Percentiles rank a stretch among this genome's conserved stretches.
Conservation (phyloP, 2,329 filamentous ascomycete species). For the Trichoderma sp. region DNA sequence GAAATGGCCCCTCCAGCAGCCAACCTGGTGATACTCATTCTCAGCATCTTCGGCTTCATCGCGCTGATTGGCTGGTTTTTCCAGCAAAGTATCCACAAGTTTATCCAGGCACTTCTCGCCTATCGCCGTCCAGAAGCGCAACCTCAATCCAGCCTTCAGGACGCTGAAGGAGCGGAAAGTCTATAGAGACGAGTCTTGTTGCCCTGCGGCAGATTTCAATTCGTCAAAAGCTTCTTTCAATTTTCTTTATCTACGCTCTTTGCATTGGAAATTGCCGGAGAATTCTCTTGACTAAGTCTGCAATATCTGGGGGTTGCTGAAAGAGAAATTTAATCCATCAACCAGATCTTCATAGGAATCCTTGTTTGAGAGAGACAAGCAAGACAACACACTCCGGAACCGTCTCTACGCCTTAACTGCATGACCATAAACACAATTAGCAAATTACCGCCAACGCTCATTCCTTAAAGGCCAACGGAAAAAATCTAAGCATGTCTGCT, state of each 20-base stretch:
- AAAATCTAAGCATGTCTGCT: constrained; percentile 29
- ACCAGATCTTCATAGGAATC: background rate
- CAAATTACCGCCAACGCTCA: background rate
- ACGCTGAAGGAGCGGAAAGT: background rate
- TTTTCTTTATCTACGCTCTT: background rate
- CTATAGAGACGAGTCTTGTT: background rate
- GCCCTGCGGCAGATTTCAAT: background rate
- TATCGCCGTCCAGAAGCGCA: constrained; percentile 16
- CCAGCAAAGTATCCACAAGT: constrained; percentile 35
- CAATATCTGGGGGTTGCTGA: background rate
- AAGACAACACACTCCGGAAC: background rate
- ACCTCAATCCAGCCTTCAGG: background rate
- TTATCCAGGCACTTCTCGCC: constrained; percentile 34
- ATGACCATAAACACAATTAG: background rate
- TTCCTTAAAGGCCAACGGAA: too few relatives aligned
- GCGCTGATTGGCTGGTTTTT: constrained; percentile 36
- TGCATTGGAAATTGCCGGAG: background rate
- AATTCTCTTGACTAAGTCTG: background rate
- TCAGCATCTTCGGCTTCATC: constrained; percentile 34
- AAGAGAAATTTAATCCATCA: background rate
- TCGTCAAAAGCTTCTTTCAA: background rate
- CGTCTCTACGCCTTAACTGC: background rate
- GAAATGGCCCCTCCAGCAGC: constrained; percentile 35
- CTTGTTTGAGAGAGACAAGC: background rate
- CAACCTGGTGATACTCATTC: constrained; percentile 21